phyloP scores from a whole-genome alignment of 352 stramenopile species.

The Phytophthora uliginosa region DNA sequence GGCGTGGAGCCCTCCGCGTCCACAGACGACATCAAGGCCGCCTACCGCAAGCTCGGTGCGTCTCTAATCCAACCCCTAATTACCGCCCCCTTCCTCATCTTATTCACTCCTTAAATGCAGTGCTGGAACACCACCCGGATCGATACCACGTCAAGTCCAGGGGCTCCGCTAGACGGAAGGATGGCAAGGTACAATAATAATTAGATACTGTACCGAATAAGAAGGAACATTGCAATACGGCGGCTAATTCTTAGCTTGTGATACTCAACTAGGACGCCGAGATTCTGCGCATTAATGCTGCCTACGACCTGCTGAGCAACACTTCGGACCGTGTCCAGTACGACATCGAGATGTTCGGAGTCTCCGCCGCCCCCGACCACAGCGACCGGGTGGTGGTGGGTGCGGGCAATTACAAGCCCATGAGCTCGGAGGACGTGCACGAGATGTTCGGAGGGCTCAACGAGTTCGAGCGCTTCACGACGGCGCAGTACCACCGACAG shows the following conservation, averaged over 20 bases:
- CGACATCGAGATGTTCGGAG: conserved; percentile 77
- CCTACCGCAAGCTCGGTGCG: conserved; percentile 81
- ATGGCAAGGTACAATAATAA: conserved; percentile 39
- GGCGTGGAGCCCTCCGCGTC: conserved; percentile 69
- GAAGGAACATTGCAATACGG: not conserved
- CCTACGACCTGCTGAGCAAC: conserved; percentile 78
- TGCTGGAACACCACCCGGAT: conserved; percentile 81
- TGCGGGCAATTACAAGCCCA: conserved; percentile 60
- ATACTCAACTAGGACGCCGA: conserved; percentile 40
- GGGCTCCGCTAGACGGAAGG: conserved; percentile 29
- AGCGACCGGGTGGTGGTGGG: conserved; percentile 37
- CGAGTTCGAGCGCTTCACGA: conserved; percentile 82
- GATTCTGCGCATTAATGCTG: conserved; percentile 79
- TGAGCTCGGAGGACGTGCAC: conserved; percentile 80
- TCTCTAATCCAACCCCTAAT: not conserved
- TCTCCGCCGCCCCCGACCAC: conserved; percentile 52
- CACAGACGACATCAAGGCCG: conserved; percentile 79
- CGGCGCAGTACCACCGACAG: conserved; percentile 72
- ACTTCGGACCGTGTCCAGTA: conserved; percentile 62
- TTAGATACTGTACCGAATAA: not conserved
- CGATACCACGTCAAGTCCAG: conserved; percentile 49
- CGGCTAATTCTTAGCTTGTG: not conserved
- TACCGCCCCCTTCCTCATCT: not conserved
- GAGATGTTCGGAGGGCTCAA: conserved; percentile 81
- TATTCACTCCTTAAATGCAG: conserved; percentile 32